Conservation (phyloP, 2,329 filamentous ascomycete genomes). For the Fusarium vanettenii region DNA sequence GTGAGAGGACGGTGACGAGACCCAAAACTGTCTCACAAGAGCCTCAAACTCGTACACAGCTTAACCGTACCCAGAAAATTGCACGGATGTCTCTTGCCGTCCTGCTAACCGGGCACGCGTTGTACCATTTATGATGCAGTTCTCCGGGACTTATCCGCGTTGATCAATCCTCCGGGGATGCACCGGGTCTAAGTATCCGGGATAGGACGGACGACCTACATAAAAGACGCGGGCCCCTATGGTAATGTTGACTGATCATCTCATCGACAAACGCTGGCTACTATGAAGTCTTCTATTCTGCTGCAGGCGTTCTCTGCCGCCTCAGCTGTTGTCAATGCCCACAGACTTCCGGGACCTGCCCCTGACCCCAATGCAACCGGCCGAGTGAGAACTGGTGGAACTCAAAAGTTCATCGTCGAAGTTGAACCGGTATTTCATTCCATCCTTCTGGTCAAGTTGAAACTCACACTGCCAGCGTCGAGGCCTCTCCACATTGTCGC, state of each 20-base stretch:
- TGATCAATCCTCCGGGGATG: constrained; percentile 39
- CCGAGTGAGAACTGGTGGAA: constrained; percentile 14
- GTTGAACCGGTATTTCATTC: constrained; percentile 37
- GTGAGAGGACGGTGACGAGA: neutral
- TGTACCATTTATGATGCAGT: constrained; percentile 30
- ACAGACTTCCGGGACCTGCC: constrained; percentile 3
- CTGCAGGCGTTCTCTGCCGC: constrained; percentile 20
- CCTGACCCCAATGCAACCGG: neutral
- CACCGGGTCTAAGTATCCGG: constrained; percentile 7
- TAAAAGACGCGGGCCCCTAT: neutral
- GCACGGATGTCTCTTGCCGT: constrained; percentile 21
- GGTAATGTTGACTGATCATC: neutral
- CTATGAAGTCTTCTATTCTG: constrained; percentile 33
- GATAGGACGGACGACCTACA: neutral
- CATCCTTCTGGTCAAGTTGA: neutral
- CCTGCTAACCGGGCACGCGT: constrained; percentile 14
- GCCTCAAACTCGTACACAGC: neutral
- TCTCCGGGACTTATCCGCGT: constrained; percentile 30
- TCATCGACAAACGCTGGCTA: neutral
- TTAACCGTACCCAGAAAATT: constrained; percentile 12
- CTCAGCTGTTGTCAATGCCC: constrained; percentile 14
- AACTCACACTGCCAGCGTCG: constrained; percentile 32
- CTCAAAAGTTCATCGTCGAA: constrained; percentile 42
- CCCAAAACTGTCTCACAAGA: constrained; percentile 15
- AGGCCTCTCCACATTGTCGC: constrained; percentile 30